A percentile compares a stretch with the other conserved stretches of the same genome.
phyloP scores from a whole-genome alignment of 495 filamentous ascomycete genomes.

The Amniculicola lignicola region DNA sequence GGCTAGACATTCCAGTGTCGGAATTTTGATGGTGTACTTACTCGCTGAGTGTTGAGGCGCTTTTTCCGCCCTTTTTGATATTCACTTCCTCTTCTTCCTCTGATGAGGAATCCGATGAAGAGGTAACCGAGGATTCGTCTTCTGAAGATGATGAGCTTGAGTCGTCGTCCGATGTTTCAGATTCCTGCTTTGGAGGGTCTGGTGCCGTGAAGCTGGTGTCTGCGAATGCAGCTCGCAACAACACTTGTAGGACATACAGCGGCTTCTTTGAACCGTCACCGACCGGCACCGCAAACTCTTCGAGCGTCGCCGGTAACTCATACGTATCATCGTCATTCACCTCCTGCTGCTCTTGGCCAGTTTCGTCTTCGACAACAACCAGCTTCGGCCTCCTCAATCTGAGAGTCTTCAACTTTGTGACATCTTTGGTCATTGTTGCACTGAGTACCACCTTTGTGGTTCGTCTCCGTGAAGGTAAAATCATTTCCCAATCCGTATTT shows the following conservation, averaged over 20 bases:
- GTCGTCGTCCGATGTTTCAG: too few species aligned
- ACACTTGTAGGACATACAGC: conserved; percentile 65
- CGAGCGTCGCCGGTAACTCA: conserved; percentile 64
- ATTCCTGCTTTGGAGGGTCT: too few species aligned
- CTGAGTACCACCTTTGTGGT: conserved; percentile 73
- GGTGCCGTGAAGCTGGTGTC: conserved; percentile 27
- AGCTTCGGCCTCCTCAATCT: conserved; percentile 71
- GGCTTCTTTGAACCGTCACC: conserved; percentile 77
- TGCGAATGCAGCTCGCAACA: conserved; percentile 42
- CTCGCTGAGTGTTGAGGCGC: background rate
- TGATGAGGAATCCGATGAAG: conserved; percentile 32
- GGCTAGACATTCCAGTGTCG: too few species aligned
- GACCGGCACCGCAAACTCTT: conserved; percentile 72
- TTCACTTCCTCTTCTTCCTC: conserved; percentile 2
- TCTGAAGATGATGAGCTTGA: background rate
- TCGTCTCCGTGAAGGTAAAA: conserved; percentile 46
- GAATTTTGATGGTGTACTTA: too few species aligned
- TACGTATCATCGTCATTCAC: conserved; percentile 42
- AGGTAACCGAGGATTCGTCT: conserved; percentile 30
- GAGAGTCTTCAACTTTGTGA: conserved; percentile 72
- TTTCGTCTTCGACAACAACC: conserved; percentile 63
- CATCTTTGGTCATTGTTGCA: conserved; percentile 89
- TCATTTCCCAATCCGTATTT: conserved; percentile 44
- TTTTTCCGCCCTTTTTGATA: background rate
- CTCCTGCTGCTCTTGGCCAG: conserved; percentile 36